phyloP scores from a whole-genome alignment of 2,329 filamentous ascomycete genomes.

The Penicillium sp. region DNA sequence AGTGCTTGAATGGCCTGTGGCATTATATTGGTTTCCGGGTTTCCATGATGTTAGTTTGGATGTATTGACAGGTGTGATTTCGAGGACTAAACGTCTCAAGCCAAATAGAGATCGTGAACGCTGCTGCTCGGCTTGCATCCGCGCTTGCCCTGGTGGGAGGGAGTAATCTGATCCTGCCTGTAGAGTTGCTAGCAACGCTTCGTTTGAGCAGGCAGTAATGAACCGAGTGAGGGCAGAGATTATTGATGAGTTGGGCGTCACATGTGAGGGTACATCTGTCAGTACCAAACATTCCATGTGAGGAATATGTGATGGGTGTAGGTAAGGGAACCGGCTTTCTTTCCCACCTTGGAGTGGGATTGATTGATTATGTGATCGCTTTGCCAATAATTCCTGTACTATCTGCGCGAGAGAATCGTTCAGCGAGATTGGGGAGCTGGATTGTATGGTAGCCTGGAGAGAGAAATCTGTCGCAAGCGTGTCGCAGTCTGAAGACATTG shows the following conservation, averaged over 20 bases:
- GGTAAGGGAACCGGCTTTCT: slow-evolving; percentile 32
- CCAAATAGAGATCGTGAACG: slow-evolving; percentile 55
- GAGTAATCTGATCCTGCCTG: slow-evolving; percentile 58
- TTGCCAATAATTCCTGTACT: slow-evolving; percentile 42
- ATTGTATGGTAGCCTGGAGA: slow-evolving; percentile 14
- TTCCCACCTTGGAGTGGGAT: slow-evolving; percentile 31
- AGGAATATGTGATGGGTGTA: slow-evolving; percentile 58
- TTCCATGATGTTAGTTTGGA: slow-evolving; percentile 37
- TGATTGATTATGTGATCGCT: slow-evolving; percentile 36
- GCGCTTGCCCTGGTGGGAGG: slow-evolving; percentile 57
- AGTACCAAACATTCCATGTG: slow-evolving; percentile 56
- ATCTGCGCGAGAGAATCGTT: slow-evolving; percentile 31
- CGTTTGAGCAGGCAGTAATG: slow-evolving; percentile 58
- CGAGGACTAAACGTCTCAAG: slow-evolving; percentile 56
- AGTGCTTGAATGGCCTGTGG: slow-evolving; percentile 55
- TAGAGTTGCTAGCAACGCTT: slow-evolving; percentile 53
- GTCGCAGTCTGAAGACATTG: slow-evolving; percentile 8
- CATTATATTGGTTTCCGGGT: slow-evolving; percentile 47
- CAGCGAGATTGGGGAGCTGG: slow-evolving; percentile 20
- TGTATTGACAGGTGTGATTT: slow-evolving; percentile 46
- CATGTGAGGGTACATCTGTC: slow-evolving; percentile 55
- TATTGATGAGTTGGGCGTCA: slow-evolving; percentile 44
- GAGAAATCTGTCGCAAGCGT: background rate
- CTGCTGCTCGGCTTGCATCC: slow-evolving; percentile 50
- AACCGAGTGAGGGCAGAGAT: slow-evolving; percentile 52